Percentiles rank a stretch among this genome's conserved stretches.
phyloP scores from a whole-genome alignment of 1,284 basidiomycete species.

The Ganoderma sp. region DNA sequence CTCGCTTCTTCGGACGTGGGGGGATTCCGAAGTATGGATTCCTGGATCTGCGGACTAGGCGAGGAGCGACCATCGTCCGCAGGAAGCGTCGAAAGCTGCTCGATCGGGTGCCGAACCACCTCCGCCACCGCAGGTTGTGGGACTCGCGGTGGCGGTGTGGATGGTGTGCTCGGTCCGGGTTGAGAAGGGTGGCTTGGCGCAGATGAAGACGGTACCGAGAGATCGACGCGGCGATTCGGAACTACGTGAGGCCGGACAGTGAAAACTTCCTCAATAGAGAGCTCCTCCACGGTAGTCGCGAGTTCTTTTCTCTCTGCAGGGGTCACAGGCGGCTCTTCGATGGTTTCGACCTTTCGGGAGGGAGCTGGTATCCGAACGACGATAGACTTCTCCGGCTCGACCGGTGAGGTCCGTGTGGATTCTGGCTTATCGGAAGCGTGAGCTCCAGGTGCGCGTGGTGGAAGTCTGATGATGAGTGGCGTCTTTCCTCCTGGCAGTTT shows the following conservation, averaged over 20 bases:
- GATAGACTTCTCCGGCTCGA: slow-evolving; percentile 53
- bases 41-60: slow-evolving; percentile 39
- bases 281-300: slow-evolving; percentile 44
- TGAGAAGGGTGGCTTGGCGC: neutral
- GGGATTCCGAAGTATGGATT: slow-evolving; percentile 51
- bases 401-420: slow-evolving; percentile 31
- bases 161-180: neutral
- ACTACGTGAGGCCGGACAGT: slow-evolving; percentile 56
- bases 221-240: slow-evolving; percentile 36
- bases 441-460: slow-evolving; percentile 29
- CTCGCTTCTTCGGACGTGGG: slow-evolving; percentile 29
- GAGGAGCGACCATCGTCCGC: slow-evolving; percentile 30
- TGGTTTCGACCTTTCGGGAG: slow-evolving; percentile 41
- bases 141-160: slow-evolving; percentile 4
- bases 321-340: slow-evolving; percentile 18
- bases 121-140: slow-evolving; percentile 3
- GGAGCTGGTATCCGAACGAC: slow-evolving; percentile 60
- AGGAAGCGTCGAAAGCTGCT: slow-evolving; percentile 41
- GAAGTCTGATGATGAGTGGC: slow-evolving; percentile 39
- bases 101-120: slow-evolving; percentile 45
- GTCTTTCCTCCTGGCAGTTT: slow-evolving; percentile 58
- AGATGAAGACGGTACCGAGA: slow-evolving; percentile 14
- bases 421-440: slow-evolving; percentile 17
- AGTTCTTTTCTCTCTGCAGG: slow-evolving; percentile 36
- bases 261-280: slow-evolving; percentile 58